A percentile compares a stretch with the other conserved stretches of the same genome.
Evolutionary conservation across 306 rosid species (phyloP).

Genomic region (Malus sieversii): DNA sequence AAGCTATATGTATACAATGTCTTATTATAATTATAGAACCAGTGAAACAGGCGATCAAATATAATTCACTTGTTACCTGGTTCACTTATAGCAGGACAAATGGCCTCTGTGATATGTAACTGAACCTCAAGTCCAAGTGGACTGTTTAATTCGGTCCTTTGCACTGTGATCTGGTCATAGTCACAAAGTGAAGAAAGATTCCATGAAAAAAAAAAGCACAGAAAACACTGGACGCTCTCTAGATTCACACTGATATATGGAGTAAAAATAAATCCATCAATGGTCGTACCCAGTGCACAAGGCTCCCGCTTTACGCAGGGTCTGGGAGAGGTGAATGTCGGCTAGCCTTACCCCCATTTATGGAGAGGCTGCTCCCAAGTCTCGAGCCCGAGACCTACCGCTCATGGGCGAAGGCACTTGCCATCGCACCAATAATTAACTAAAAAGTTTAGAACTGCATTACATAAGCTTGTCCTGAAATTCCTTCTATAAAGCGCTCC

Average conservation of each 20-base stretch:
- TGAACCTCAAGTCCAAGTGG: conserved; percentile 96
- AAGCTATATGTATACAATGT: conserved; percentile 3
- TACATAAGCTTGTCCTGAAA: conserved; percentile 89
- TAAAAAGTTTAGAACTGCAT: conserved; percentile 18
- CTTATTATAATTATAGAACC: not conserved
- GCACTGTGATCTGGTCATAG: conserved; percentile 63
- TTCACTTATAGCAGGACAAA: conserved; percentile 90
- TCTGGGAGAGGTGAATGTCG: too few relatives aligned
- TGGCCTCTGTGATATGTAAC: conserved; percentile 77
- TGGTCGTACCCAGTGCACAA: too few relatives aligned
- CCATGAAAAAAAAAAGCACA: conserved; percentile 1
- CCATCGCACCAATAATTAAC: too few relatives aligned
- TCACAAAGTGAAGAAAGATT: conserved; percentile 20
- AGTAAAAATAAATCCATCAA: conserved; percentile 10
- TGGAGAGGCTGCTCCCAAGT: too few relatives aligned
- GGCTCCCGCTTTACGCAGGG: too few relatives aligned
- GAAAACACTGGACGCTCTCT: conserved; percentile 9
- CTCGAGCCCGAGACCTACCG: too few relatives aligned
- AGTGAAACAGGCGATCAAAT: conserved; percentile 8
- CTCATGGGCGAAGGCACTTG: too few relatives aligned
- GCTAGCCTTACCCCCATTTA: too few relatives aligned
- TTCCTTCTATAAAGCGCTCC: conserved; percentile 88
- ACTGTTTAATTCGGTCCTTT: conserved; percentile 79
- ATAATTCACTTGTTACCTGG: conserved; percentile 43
- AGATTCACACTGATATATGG: not conserved